phyloP scores from a whole-genome alignment of 495 filamentous ascomycete species.

The Thermothielavioides terrestris region DNA sequence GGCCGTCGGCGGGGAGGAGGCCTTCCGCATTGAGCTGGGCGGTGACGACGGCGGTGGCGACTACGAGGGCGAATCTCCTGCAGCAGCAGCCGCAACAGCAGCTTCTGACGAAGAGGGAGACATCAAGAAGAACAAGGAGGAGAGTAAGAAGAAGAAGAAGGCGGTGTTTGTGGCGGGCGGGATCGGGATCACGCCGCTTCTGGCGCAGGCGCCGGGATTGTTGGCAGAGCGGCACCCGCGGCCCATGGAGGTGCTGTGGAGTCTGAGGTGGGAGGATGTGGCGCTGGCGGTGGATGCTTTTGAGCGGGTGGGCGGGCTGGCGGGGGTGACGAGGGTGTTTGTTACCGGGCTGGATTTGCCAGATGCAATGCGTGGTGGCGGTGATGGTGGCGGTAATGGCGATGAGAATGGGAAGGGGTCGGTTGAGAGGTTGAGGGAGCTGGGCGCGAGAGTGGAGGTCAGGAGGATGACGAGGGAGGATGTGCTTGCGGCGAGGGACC shows the following conservation, averaged over 20 bases:
- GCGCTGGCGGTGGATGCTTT: slow-evolving; percentile 54
- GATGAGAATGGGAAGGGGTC: slow-evolving; percentile 15
- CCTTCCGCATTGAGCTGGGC: slow-evolving; percentile 22
- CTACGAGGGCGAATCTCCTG: no score
- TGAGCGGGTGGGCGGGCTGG: slow-evolving; percentile 41
- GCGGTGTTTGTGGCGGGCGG: slow-evolving; percentile 61
- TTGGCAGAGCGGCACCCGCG: slow-evolving; percentile 29
- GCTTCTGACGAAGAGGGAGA: no score
- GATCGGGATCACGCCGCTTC: slow-evolving; percentile 71
- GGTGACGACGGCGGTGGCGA: no score
- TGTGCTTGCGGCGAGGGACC: slow-evolving; percentile 33
- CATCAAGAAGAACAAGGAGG: neutral
- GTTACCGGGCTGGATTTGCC: slow-evolving; percentile 49
- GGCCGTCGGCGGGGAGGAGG: slow-evolving; percentile 61
- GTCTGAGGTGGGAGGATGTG: slow-evolving; percentile 51
- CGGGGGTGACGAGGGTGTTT: slow-evolving; percentile 48
- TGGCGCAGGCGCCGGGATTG: slow-evolving; percentile 47
- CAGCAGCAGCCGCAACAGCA: no score
- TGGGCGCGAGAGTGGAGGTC: slow-evolving; percentile 36
- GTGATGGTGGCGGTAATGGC: neutral
- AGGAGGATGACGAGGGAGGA: slow-evolving; percentile 50
- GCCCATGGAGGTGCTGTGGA: slow-evolving; percentile 56
- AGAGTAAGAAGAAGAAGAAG: slow-evolving; percentile 10
- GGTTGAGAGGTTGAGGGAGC: slow-evolving; percentile 20
- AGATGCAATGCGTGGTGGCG: no score